Evolutionary conservation across 2,329 filamentous ascomycete species (phyloP), one percentile per base, ranked within the genome.

Genomic region (Aureobasidium sp.): DNA sequence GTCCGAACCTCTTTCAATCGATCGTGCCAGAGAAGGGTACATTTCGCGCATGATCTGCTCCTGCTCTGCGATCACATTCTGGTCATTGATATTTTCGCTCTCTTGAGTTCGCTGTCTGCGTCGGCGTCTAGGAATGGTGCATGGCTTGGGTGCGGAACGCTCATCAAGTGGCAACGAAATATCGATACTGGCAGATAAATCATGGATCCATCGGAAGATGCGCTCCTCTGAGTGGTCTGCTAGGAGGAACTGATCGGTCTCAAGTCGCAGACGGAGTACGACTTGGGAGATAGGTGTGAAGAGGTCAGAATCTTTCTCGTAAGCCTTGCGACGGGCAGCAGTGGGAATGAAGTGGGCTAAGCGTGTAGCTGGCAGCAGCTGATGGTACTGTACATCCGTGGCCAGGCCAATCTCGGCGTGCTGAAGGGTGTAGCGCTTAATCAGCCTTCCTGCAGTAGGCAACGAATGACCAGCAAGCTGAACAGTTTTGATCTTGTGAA

Each of bases 361-460:
- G 5, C 76, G 71, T 12, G 74, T 77, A 62, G 76, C 76, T 9
- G 78, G 79, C 0, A 74, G 66, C 34, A 79, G 66, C 2, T 74
- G 63, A 0, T 70, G 71, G 81, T 90, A 89, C 68, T 82, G 80
- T 71, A 89, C 87, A 72, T 92, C 88, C 17, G 84, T 82, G 10
- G 89, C 88, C 65, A 91, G 82, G 12, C 88, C 88, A 26, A 88
- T 84, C 72, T 92, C 88, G 26, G 88, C 88, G 70, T 91, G 86
- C 66, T 90, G 82, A 52, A 92, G 78, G 59, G 85, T 88, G 71
- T 90, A 92, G n/a, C 81, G 82, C 71, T 80, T 83, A 65, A 90
- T 76, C 41, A 90, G 74, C 61, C 78, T 78, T 24, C 82, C 83
- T 74, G 87, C 66, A 79, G 81, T 64, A 2, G 57, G 57, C 17